Base-by-base conservation (phyloP, 2,329 filamentous ascomycete species). In the Claviceps sp. region DNA sequence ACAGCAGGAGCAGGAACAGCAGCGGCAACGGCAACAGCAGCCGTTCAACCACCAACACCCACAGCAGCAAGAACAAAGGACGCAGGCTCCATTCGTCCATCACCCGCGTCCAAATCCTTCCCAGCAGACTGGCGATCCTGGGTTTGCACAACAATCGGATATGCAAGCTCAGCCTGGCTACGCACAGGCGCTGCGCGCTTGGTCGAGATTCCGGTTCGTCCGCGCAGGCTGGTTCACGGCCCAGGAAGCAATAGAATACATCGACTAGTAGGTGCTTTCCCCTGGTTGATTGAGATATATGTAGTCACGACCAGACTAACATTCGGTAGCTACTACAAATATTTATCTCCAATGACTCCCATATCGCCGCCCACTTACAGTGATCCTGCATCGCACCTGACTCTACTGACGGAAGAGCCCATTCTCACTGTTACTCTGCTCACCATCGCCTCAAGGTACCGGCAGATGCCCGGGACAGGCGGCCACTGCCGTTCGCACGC, bases 171-270 rank as follows among this genome's bases (percentile, higher is more conserved):
- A 80, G 55, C 71, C 75, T 34, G 75, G 81, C 49, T 83, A 83
- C 59, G 70, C 77, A 43, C 80, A 86, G 53, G 90, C 90, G 0
- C 70, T 95, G 54, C 83, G 81, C 61, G 85, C 89, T n/a, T 98
- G 93, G 93, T 82, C 84, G 2, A 77, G 89, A 56, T 90, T 96
- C 65, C 84, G 90, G 44, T 97, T 97, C 64, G 91, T 97, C n/a
- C 83, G 89, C 51, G 89, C 89, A 8, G 93, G 93, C 9, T 97
- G 91, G 91, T 93, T 98, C 65, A 95, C 89, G 0, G 87, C 91
- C 0, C 82, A 87, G 58, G 93, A 98, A 68, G 91, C 89, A 22
- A 90, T 97, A 66, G 83, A 85, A 44, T 97, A 97, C 63, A 87
- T 98, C 56, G 84, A 90, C 64, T 97, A 97, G 84, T 87, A 76